Percentiles rank a stretch among this genome's conserved stretches.
Evolutionary conservation across 148 eudicot genomes (phyloP).

Genomic region (Rhododendron ferrugineum): DNA sequence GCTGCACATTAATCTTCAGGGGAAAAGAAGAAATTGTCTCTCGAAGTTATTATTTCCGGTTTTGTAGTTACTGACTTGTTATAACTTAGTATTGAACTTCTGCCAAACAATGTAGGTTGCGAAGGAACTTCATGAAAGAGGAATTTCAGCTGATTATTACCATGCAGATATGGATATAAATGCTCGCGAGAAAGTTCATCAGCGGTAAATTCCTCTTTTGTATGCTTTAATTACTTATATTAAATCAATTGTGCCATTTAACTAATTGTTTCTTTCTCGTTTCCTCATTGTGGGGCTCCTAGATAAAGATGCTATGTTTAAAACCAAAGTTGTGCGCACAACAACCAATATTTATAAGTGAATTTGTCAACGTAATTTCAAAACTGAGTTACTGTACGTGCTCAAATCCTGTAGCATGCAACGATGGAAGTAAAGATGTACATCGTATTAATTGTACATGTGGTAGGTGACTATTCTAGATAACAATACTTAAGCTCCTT

Average conservation of each 20-base stretch:
- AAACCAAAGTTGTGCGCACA: not conserved
- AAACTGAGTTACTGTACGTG: not conserved
- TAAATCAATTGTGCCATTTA: not conserved
- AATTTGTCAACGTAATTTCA: not conserved
- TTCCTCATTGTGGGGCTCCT: not conserved
- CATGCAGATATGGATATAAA: constrained; percentile 97
- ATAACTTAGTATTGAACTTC: not conserved
- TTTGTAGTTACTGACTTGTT: not conserved
- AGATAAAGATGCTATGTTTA: not conserved
- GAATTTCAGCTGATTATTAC: constrained; percentile 81
- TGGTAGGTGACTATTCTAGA: not conserved
- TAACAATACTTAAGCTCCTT: not conserved
- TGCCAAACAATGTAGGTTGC: constrained; percentile 56
- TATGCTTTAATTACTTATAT: not conserved
- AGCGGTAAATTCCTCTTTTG: constrained; percentile 38
- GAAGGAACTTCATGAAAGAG: constrained; percentile 73
- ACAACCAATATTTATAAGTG: not conserved
- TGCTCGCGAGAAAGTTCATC: constrained; percentile 81
- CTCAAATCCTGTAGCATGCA: not conserved
- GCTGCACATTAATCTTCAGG: not conserved
- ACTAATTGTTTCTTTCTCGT: not conserved
- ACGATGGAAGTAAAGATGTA: not conserved
- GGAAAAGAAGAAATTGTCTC: not conserved
- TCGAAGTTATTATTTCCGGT: not conserved
- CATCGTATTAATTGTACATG: not conserved